These are phyloP conservation scores for Phaffomyces antillensis DNA, from an alignment of 805 yeast species.

Conservation along the genomic window DNA sequence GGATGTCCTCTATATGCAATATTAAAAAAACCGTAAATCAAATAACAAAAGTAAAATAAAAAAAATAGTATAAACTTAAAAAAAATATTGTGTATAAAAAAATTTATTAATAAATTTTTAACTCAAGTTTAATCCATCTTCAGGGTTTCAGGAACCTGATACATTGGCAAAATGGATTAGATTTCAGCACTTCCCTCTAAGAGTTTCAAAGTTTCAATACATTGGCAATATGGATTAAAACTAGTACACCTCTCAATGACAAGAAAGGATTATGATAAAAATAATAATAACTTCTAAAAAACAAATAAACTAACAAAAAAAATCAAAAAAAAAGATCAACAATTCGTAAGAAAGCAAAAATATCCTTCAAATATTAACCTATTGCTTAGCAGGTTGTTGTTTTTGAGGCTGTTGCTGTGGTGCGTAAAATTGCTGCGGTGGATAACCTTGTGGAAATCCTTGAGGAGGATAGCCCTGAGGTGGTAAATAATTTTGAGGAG, in stretches of 20 bases:
- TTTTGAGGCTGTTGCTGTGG: conserved; percentile 1
- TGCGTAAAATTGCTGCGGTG: conserved; percentile 5
- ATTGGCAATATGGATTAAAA: conserved; percentile 8
- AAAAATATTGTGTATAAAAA: neutral
- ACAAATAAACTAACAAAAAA: neutral
- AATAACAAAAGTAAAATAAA: neutral
- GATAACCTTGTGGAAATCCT: conserved; percentile 4
- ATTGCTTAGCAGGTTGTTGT: conserved; percentile 11
- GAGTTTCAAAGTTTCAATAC: neutral
- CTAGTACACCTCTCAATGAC: conserved; percentile 3
- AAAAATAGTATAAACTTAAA: neutral
- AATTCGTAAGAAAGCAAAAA: neutral
- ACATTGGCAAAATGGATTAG: conserved; percentile 15
- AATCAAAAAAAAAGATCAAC: neutral
- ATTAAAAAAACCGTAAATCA: too few species aligned
- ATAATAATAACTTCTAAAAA: neutral
- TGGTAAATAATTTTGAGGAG: conserved; percentile 10
- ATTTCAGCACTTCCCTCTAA: conserved; percentile 3
- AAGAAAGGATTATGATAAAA: neutral
- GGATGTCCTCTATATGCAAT: too few species aligned
- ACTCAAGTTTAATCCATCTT: neutral
- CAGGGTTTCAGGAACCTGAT: conserved; percentile 5
- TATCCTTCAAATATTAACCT: neutral
- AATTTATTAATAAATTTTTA: neutral
- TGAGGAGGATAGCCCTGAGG: conserved; percentile 5